Conservation (phyloP, 1,139 yeast genomes). For the Meyerozyma carpophila region DNA sequence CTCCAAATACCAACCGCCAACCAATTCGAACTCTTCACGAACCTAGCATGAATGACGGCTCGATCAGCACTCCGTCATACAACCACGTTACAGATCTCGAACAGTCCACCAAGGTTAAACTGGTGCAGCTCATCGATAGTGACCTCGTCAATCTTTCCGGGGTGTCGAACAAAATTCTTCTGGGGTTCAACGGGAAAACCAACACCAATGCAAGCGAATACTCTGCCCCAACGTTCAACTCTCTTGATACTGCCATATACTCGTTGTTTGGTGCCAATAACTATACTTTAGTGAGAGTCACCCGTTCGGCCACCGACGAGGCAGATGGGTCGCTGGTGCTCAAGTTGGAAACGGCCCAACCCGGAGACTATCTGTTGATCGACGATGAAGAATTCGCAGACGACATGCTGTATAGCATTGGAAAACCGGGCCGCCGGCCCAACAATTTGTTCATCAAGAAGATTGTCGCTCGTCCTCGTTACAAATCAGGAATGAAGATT, state of each 20-base stretch:
- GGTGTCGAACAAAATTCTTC: constrained; percentile 32
- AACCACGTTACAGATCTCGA: constrained; percentile 14
- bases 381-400: constrained; percentile 44
- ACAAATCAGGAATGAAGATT: constrained; percentile 48
- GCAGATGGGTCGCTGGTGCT: constrained; percentile 45
- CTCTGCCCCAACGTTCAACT: constrained; percentile 33
- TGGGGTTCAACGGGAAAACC: constrained; percentile 17
- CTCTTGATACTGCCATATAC: constrained; percentile 43
- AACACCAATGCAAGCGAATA: constrained; percentile 4
- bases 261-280: constrained; percentile 35
- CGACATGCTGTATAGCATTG: constrained; percentile 36
- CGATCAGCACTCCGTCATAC: constrained; percentile 10
- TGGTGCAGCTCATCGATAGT: constrained; percentile 31
- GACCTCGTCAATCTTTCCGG: constrained; percentile 32
- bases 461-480: constrained; percentile 47
- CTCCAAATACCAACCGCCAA: constrained; percentile 25
- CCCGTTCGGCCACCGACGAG: constrained; percentile 50
- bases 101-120: constrained; percentile 11
- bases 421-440: constrained; percentile 36
- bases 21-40: constrained; percentile 2
- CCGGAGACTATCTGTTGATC: constrained; percentile 46
- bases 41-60: constrained; percentile 4
- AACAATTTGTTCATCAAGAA: constrained; percentile 41
- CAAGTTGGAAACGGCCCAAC: constrained; percentile 50
- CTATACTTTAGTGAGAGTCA: constrained; percentile 45